Conservation (phyloP, 495 filamentous ascomycete species). For the Lasiosphaeria ovina region DNA sequence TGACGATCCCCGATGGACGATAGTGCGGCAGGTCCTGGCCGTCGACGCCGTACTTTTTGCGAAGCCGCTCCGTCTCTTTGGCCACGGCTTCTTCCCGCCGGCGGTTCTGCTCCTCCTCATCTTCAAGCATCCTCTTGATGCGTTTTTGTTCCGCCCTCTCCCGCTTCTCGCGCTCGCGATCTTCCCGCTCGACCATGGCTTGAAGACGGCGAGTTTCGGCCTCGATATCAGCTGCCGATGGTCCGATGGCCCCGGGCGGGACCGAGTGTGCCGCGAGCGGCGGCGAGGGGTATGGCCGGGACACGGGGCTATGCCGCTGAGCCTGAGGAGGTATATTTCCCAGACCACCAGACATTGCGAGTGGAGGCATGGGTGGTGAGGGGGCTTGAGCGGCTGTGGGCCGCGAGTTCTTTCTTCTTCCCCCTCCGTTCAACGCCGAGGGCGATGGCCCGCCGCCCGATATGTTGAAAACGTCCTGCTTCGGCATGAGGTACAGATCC, state of each 20-base stretch:
- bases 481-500: slow-evolving; percentile 73
- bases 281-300: slow-evolving; percentile 1
- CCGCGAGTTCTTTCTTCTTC: slow-evolving; percentile 45
- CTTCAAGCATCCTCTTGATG: slow-evolving; percentile 72
- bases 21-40: slow-evolving; percentile 39
- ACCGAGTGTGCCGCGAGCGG: slow-evolving; percentile 14
- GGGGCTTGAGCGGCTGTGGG: slow-evolving; percentile 26
- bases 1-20: slow-evolving; percentile 5
- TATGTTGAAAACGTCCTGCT: slow-evolving; percentile 77
- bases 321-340: slow-evolving; percentile 6
- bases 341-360: slow-evolving; percentile 35
- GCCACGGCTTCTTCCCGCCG: slow-evolving; percentile 70
- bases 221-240: slow-evolving; percentile 58
- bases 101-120: slow-evolving; percentile 69
- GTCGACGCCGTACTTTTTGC: slow-evolving; percentile 64
- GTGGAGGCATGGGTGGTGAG: slow-evolving; percentile 4
- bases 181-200: slow-evolving; percentile 50
- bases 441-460: slow-evolving; percentile 35
- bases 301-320: neutral
- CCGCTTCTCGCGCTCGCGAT: slow-evolving; percentile 51
- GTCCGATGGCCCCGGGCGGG: slow-evolving; percentile 45
- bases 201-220: slow-evolving; percentile 62
- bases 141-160: slow-evolving; percentile 64
- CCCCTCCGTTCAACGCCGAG: slow-evolving; percentile 15
- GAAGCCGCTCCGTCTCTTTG: slow-evolving; percentile 79